A percentile compares a stretch with the other conserved stretches of the same genome.
Evolutionary conservation across 169 alveolate genomes (phyloP).

Genomic region (Cryptosporidium ryanae): DNA sequence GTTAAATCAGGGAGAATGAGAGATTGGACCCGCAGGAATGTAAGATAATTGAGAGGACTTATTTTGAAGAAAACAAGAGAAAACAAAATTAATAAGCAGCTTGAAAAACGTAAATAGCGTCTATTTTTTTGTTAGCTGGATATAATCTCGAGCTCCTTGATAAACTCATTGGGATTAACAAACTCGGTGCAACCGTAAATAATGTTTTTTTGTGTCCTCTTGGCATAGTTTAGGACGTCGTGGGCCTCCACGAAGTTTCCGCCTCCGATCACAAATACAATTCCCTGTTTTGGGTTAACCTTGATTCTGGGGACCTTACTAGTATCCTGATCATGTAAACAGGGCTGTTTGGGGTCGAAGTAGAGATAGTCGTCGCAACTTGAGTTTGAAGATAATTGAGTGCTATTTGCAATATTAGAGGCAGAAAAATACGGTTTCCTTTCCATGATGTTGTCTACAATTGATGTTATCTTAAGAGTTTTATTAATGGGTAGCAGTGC

Average conservation of each 20-base stretch:
- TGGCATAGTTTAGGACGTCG: constrained; percentile 81
- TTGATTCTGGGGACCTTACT: constrained; percentile 69
- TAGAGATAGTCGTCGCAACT: constrained; percentile 74
- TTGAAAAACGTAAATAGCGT: not conserved
- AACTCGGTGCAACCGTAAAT: constrained; percentile 81
- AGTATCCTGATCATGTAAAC: constrained; percentile 80
- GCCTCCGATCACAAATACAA: constrained; percentile 86
- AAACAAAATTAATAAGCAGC: too few relatives aligned
- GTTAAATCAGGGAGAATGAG: too few relatives aligned
- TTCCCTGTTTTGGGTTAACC: constrained; percentile 73
- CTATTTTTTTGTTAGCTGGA: not conserved
- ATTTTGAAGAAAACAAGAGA: too few relatives aligned
- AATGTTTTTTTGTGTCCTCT: constrained; percentile 78
- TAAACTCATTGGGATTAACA: constrained; percentile 77
- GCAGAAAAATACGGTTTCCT: constrained; percentile 77
- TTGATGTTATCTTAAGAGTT: constrained; percentile 77
- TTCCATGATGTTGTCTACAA: constrained; percentile 83
- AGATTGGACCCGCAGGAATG: too few relatives aligned
- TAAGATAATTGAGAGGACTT: too few relatives aligned
- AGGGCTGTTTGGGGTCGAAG: constrained; percentile 80
- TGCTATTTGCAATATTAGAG: constrained; percentile 26
- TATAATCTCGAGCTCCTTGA: constrained; percentile 72
- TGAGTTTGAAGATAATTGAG: constrained; percentile 12
- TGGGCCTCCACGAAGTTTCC: constrained; percentile 85
- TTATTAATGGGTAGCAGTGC: constrained; percentile 75